Evolutionary conservation across 495 filamentous ascomycete species (phyloP), one percentile per base, ranked within the genome.

Genomic region (Terfezia boudieri): DNA sequence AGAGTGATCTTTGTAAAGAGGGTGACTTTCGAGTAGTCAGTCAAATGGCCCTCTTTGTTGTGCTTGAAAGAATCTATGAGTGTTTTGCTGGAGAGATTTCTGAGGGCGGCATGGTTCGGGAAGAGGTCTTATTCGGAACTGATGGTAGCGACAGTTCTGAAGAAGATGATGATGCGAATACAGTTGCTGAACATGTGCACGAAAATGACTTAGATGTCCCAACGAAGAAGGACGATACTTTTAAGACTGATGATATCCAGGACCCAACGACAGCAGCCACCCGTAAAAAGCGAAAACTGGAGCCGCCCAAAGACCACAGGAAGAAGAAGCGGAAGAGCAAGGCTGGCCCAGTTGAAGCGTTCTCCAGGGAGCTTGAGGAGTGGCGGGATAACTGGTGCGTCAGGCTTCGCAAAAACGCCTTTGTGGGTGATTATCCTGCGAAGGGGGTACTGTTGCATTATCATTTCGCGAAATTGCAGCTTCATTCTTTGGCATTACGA

Each of bases 391-490:
- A 71, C n/a, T 79, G 76, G 74, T 67, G 72, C 54, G 71, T 70
- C 50, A 68, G 70, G 59, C 72, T 71, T 55, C 70, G 74, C 74
- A 64, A 71, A 48, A 77, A 72, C 54, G 63, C 71, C 4, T 74
- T 73, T 54, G 72, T 79, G 46, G 72, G 71, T 14, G 73, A 71
- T 1, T 77, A 77, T 59, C 75, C 76, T 14, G 73, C 71, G 4
- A 78, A 79, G 60, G 76, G 75, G 6, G 73, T 78, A 12, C 67
- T 72, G 9, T 64, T 79, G n/a, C 74, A 79, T 58, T 77, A 77
- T 60, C 71, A 77, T 58, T 79, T 78, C 58, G 76, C 73, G 12
- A 76, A 74, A 60, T 72, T 79, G 50, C 75, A 78, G 53, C 68
- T 78, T 48, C 78, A 78, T 56, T 77, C 76, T 8, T 67, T 78